These are phyloP conservation scores for Corchorus olitorius DNA, from an alignment of 345 rosid genomes.

Conservation along the genomic window DNA sequence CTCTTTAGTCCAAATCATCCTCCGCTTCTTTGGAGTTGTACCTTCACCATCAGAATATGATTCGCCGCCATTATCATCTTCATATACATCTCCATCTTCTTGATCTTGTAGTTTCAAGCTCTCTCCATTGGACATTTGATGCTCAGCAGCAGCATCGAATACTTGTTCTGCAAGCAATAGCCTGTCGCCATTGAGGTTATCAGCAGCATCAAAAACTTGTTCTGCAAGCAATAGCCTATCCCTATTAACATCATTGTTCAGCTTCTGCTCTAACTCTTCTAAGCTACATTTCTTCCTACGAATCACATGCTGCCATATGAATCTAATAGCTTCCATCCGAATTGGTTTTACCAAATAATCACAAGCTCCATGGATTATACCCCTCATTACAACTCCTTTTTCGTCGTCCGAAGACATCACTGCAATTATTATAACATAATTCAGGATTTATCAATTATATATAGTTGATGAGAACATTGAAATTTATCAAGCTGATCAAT, in stretches of 20 bases:
- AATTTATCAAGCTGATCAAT: neutral
- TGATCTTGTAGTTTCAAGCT: neutral
- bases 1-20: constrained; percentile 37
- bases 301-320: constrained; percentile 40
- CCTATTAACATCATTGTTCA: neutral
- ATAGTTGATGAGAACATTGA: neutral
- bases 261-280: neutral
- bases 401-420: constrained; percentile 36
- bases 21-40: constrained; percentile 24
- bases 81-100: constrained; percentile 4
- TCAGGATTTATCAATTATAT: neutral
- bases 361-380: constrained; percentile 36
- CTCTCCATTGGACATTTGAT: no score
- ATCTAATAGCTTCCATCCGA: constrained; percentile 20
- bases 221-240: neutral
- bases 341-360: constrained; percentile 40
- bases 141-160: neutral
- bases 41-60: constrained; percentile 8
- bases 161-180: neutral
- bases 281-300: constrained; percentile 19
- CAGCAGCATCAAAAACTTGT: neutral
- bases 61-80: neutral
- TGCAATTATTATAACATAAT: neutral
- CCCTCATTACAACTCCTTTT: constrained; percentile 17
- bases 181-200: neutral